Evolutionary conservation across 2,329 filamentous ascomycete genomes (phyloP).

Genomic region (Scorias spongiosa): DNA sequence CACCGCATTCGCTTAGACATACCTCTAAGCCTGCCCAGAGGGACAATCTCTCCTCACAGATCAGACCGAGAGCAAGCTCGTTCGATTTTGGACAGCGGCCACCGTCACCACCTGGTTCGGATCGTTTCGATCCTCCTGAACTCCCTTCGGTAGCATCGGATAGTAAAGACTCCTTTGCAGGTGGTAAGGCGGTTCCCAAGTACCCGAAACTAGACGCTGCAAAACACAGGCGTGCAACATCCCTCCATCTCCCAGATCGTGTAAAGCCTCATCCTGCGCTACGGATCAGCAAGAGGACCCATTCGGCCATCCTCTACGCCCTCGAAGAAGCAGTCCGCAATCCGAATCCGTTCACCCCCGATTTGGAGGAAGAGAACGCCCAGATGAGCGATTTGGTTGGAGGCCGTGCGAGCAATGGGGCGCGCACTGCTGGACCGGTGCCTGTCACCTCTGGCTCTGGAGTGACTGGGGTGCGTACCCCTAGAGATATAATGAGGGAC

Average conservation of each 20-base stretch:
- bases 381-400: conserved; percentile 76
- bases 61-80: conserved; percentile 4
- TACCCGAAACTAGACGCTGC: too few relatives aligned
- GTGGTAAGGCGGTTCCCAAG: too few relatives aligned
- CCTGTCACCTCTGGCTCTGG: conserved; percentile 34
- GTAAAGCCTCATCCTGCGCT: conserved; percentile 37
- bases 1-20: conserved; percentile 34
- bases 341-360: conserved; percentile 69
- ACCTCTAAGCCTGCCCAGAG: conserved; percentile 29
- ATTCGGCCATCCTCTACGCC: conserved; percentile 79
- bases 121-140: conserved; percentile 19
- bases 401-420: conserved; percentile 40
- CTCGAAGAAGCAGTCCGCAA: conserved; percentile 80
- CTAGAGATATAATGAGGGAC: conserved; percentile 82
- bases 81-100: background rate
- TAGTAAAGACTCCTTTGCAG: too few relatives aligned
- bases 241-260: conserved; percentile 14
- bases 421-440: conserved; percentile 37
- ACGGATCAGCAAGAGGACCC: conserved; percentile 68
- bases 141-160: too few relatives aligned
- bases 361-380: conserved; percentile 75
- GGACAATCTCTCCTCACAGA: conserved; percentile 15
- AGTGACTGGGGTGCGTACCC: conserved; percentile 56
- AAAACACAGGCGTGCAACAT: conserved; percentile 18
- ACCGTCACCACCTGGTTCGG: conserved; percentile 13